Conservation (phyloP, 768 basidiomycete species). For the Pleurotus giganteus region DNA sequence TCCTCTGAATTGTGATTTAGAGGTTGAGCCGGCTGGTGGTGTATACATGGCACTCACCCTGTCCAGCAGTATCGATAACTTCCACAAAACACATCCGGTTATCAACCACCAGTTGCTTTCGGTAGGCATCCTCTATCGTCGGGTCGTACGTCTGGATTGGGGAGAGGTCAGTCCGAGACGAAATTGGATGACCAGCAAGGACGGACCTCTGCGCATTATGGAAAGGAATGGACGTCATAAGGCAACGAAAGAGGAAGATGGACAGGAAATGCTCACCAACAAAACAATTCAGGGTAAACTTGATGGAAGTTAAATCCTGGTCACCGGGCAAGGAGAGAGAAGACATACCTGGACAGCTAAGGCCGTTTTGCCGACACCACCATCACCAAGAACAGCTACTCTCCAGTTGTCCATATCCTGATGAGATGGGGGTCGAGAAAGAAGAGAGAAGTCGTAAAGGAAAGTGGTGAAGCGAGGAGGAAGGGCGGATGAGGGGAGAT, state of each 20-base stretch:
- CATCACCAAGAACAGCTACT: constrained; percentile 94
- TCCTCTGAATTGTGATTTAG: constrained; percentile 63
- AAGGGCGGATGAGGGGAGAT: constrained; percentile 17
- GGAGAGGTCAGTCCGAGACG: constrained; percentile 16
- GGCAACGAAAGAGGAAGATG: too few species aligned
- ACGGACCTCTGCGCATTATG: constrained; percentile 52
- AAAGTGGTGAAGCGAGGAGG: constrained; percentile 12
- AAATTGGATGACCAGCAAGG: constrained; percentile 1
- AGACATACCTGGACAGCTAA: constrained; percentile 85
- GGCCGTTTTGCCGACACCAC: constrained; percentile 97
- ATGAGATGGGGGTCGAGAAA: constrained; percentile 13
- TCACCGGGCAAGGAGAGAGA: constrained; percentile 6
- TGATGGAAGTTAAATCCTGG: constrained; percentile 14
- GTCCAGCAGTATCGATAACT: constrained; percentile 96
- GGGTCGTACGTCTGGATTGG: constrained; percentile 85
- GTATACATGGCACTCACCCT: constrained; percentile 57
- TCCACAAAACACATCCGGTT: constrained; percentile 95
- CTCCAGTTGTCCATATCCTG: constrained; percentile 89
- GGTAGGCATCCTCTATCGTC: constrained; percentile 97
- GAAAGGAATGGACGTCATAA: constrained; percentile 9
- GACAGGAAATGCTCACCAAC: constrained; percentile 63
- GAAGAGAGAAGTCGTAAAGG: constrained; percentile 15
- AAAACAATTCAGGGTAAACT: constrained; percentile 97
- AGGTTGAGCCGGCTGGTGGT: constrained; percentile 7
- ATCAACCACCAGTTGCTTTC: constrained; percentile 93